Percentiles rank a stretch among this genome's conserved stretches.
phyloP scores from a whole-genome alignment of 768 basidiomycete genomes.

The Xanthoconium stramineum region DNA sequence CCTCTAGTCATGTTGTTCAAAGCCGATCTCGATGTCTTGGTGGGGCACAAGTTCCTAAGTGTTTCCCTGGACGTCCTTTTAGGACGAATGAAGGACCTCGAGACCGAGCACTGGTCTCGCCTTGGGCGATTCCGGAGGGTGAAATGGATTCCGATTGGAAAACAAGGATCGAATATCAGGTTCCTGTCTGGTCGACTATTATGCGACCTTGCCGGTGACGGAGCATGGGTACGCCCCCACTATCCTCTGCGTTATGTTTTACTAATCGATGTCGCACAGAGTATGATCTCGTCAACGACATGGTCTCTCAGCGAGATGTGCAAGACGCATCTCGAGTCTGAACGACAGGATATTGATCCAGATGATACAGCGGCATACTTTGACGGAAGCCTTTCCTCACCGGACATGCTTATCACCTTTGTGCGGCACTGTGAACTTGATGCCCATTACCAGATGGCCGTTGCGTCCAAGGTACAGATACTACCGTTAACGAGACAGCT shows the following conservation, averaged over 20 bases:
- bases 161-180: slow-evolving; percentile 78
- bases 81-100: slow-evolving; percentile 86
- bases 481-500: slow-evolving; percentile 89
- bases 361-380: slow-evolving; percentile 92
- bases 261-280: slow-evolving; percentile 41
- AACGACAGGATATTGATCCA: slow-evolving; percentile 91
- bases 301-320: slow-evolving; percentile 99
- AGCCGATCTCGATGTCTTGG: slow-evolving; percentile 89
- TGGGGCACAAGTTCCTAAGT: slow-evolving; percentile 93
- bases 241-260: neutral
- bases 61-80: slow-evolving; percentile 88
- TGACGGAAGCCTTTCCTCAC: slow-evolving; percentile 74
- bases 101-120: slow-evolving; percentile 91
- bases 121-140: slow-evolving; percentile 85
- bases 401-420: slow-evolving; percentile 80
- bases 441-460: slow-evolving; percentile 96
- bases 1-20: slow-evolving; percentile 69
- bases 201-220: slow-evolving; percentile 92
- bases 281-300: slow-evolving; percentile 95
- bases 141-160: slow-evolving; percentile 78
- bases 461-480: slow-evolving; percentile 90
- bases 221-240: slow-evolving; percentile 66
- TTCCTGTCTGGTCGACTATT: slow-evolving; percentile 84
- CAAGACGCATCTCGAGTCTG: slow-evolving; percentile 78
- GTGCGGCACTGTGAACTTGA: slow-evolving; percentile 94